Conservation (phyloP, 2,329 filamentous ascomycete genomes). For the Beauveria rudraprayagi region DNA sequence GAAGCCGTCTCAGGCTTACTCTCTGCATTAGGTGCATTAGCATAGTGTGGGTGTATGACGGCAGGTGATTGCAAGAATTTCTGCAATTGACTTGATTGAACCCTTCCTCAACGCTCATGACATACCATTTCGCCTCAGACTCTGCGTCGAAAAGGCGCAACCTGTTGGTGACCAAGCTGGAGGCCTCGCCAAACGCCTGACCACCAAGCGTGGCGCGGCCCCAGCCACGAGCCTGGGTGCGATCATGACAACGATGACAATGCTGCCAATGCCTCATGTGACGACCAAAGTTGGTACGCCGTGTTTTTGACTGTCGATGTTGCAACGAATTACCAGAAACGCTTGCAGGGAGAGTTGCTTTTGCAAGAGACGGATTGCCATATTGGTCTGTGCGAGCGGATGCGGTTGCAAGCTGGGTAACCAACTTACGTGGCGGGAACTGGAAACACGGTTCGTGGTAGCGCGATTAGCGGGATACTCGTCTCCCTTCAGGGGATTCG, state of each 20-base stretch:
- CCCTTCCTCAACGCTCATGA: background rate
- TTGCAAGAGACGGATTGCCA: too few species aligned
- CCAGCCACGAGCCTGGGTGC: background rate
- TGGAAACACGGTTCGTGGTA: background rate
- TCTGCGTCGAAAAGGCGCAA: constrained; percentile 22
- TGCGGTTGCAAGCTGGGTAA: too few species aligned
- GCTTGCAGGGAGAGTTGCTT: too few species aligned
- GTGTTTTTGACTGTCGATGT: background rate
- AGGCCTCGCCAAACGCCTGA: background rate
- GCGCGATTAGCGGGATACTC: background rate
- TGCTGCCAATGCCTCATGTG: background rate
- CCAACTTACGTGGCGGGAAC: too few species aligned
- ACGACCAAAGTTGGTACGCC: background rate
- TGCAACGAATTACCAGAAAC: background rate
- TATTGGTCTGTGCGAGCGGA: too few species aligned
- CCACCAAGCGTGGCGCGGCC: background rate
- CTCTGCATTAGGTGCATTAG: background rate
- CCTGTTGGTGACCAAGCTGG: background rate
- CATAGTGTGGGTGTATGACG: background rate
- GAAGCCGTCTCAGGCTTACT: background rate
- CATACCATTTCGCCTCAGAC: constrained; percentile 21
- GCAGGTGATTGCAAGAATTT: background rate
- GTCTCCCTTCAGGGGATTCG: background rate
- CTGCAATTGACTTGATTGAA: background rate
- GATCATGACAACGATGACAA: background rate